Conservation (phyloP, 306 rosid genomes). For the Prosopis cineraria region DNA sequence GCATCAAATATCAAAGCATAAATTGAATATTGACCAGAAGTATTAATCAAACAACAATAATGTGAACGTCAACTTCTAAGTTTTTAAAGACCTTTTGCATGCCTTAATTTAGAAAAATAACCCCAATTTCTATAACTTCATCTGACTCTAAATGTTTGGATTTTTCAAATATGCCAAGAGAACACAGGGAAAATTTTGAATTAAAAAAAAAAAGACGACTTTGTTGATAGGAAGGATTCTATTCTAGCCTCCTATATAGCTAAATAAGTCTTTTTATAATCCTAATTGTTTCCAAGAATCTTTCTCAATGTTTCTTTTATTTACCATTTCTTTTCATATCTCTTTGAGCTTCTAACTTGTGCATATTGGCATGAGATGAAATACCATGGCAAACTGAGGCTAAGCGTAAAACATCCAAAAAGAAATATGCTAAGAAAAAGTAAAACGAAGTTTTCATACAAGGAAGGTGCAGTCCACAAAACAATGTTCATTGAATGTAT, state of each 20-base stretch:
- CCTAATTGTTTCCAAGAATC: not conserved
- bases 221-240: not conserved
- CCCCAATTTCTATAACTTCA: not conserved
- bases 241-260: not conserved
- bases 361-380: not conserved
- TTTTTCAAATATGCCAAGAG: too few species aligned
- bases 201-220: too few species aligned
- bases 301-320: not conserved
- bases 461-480: not conserved
- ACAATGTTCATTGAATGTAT: not conserved
- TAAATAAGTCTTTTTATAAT: not conserved
- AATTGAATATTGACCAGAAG: constrained; percentile 10
- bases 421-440: not conserved
- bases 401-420: not conserved
- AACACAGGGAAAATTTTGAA: too few species aligned
- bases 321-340: not conserved
- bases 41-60: constrained; percentile 7
- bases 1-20: not conserved
- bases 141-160: not conserved
- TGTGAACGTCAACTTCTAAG: not conserved
- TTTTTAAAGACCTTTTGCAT: not conserved
- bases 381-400: not conserved
- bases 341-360: not conserved
- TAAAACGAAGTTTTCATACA: not conserved
- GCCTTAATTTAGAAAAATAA: constrained; percentile 10